Conservation (phyloP, 345 rosid genomes). For the Pugionium dolabratum region DNA sequence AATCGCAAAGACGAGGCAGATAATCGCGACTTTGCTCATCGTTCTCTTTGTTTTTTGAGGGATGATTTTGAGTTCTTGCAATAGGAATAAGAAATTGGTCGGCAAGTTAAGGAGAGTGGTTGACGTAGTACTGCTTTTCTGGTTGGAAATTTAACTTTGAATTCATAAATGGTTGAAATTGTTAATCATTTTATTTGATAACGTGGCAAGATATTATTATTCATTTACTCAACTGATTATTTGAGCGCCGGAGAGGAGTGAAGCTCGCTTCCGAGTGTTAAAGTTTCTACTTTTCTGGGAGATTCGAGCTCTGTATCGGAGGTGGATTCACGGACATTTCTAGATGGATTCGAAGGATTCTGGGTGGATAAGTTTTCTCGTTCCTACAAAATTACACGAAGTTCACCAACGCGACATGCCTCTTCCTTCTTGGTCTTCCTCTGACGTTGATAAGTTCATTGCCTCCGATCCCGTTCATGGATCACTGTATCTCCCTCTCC, state of each 20-base stretch:
- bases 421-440: constrained; percentile 76
- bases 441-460: constrained; percentile 80
- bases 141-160: not conserved
- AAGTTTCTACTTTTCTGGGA: too few relatives aligned
- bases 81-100: not conserved
- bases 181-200: too few relatives aligned
- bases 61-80: not conserved
- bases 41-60: not conserved
- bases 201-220: constrained; percentile 5
- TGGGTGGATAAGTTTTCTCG: constrained; percentile 60
- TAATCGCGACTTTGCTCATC: constrained; percentile 20
- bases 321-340: constrained; percentile 54
- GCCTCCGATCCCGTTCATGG: constrained; percentile 86
- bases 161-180: too few relatives aligned
- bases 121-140: not conserved
- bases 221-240: not conserved
- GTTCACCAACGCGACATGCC: constrained; percentile 58
- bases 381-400: constrained; percentile 59
- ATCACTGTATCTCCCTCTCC: constrained; percentile 50
- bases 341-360: constrained; percentile 61
- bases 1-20: constrained; percentile 57
- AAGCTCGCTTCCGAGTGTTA: not conserved
- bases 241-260: not conserved
- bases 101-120: constrained; percentile 21
- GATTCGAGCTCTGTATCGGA: too few relatives aligned